These are phyloP conservation scores for Paxillus ammoniavirescens DNA, from an alignment of 768 basidiomycete genomes.

Conservation along the genomic window DNA sequence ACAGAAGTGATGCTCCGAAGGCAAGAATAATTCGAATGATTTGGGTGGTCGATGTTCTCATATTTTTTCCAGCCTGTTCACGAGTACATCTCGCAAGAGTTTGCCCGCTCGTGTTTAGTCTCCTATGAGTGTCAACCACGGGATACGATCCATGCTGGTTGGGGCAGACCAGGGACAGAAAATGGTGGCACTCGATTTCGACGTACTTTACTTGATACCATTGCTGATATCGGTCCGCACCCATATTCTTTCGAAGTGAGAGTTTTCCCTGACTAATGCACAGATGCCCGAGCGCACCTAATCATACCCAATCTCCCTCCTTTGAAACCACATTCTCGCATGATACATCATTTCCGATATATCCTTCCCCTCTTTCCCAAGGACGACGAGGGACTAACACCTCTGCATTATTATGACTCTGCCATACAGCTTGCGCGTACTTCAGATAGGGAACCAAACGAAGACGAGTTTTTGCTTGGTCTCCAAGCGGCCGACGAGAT, in stretches of 20 bases:
- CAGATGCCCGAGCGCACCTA: slow-evolving; percentile 67
- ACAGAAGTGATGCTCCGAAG: slow-evolving; percentile 57
- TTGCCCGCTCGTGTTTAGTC: slow-evolving; percentile 70
- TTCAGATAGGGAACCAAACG: slow-evolving; percentile 56
- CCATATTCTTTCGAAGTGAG: not conserved
- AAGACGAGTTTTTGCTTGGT: slow-evolving; percentile 65
- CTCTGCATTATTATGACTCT: slow-evolving; percentile 75
- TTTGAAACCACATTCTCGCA: slow-evolving; percentile 69
- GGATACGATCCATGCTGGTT: slow-evolving; percentile 65
- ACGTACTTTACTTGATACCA: slow-evolving; percentile 66
- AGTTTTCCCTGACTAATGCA: slow-evolving; percentile 5
- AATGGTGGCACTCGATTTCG: slow-evolving; percentile 64
- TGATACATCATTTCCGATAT: slow-evolving; percentile 81
- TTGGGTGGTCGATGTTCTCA: slow-evolving; percentile 1
- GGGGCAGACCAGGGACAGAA: slow-evolving; percentile 70
- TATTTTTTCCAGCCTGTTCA: slow-evolving; percentile 50
- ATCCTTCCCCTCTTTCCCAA: slow-evolving; percentile 58
- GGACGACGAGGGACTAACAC: slow-evolving; percentile 64
- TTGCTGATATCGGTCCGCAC: slow-evolving; percentile 62
- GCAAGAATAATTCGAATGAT: slow-evolving; percentile 31
- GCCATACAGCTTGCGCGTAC: slow-evolving; percentile 72
- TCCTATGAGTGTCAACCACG: slow-evolving; percentile 70
- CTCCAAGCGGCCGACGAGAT: slow-evolving; percentile 63
- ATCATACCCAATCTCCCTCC: slow-evolving; percentile 72
- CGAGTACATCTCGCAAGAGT: slow-evolving; percentile 70